Base-by-base conservation (phyloP, 495 filamentous ascomycete species). In the Amphirosellinia nigrospora region DNA sequence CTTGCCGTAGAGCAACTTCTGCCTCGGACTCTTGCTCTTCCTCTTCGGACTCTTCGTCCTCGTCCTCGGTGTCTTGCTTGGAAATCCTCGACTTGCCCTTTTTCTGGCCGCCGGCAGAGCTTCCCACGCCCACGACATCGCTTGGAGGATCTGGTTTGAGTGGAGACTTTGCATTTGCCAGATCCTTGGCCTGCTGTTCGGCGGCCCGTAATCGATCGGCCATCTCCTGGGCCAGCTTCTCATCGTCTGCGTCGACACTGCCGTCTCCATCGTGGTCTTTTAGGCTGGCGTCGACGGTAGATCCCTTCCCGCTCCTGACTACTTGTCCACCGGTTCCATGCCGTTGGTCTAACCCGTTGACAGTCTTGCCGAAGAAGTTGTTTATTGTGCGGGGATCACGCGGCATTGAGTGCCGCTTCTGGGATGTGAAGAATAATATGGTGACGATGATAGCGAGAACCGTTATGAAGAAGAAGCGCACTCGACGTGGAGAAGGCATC, bases 401-500 rank as follows among this genome's bases (percentile, higher is more conserved):
- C 7, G 81, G 73, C 39, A 76, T 74, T 0, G 75, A 70, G 21
- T 79, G 76, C 68, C 80, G 80, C 65, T 77, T 70, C 41, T 79
- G 78, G 11, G 81, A 82, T 72, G 88, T 88, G 73, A 89, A 86
- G 79, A 92, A 92, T 53, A 92, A 82, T 26, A 88, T 81, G 66
- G 86, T 79, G 65, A 91, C 79, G 46, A 92, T 74, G 55, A 84
- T 79, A 66, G 86, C 82, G 66, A 93, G 72, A 61, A 89, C 79
- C 38, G 86, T 77, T 76, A 92, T 81, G 61, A 83, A 82, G 34
- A 91, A 77, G 45, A 89, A 78, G 64, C 88, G 89, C 50, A 92
- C 69, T 64, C 92, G 89, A 68, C 93, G 87, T 73, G 85, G 85
- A 1, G 92, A 92, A 74, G 89, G 88, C 93, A 96, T 94, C 52